These are phyloP conservation scores for Glycine soja DNA, from an alignment of 306 rosid species.

Conservation along the genomic window DNA sequence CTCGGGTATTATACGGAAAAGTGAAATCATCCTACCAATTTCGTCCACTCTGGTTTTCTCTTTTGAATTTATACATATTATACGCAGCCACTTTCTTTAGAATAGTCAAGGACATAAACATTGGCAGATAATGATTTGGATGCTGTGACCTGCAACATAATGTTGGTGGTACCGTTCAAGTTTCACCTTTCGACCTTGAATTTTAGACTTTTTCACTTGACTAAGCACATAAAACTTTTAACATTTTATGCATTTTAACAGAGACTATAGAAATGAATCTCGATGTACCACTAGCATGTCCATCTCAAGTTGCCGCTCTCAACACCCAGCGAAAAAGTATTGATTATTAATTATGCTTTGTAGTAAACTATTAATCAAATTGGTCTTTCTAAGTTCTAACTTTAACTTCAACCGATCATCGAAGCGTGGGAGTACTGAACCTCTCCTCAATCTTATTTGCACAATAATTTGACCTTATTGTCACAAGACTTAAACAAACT, in stretches of 20 bases:
- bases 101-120: not conserved
- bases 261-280: no score
- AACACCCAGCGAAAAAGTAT: no score
- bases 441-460: no score
- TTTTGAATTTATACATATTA: not conserved
- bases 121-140: not conserved
- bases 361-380: no score
- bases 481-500: no score
- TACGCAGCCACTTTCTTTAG: conserved; percentile 17
- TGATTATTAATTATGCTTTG: no score
- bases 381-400: no score
- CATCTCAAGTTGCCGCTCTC: no score
- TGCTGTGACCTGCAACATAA: conserved; percentile 8
- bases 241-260: not conserved
- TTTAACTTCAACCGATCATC: no score
- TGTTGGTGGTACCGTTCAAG: not conserved
- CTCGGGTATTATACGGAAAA: not conserved
- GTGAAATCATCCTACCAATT: not conserved
- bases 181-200: conserved; percentile 16
- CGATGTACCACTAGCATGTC: no score
- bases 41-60: not conserved
- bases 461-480: no score
- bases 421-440: no score
- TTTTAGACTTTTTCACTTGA: not conserved
- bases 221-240: not conserved